Conservation (phyloP, 768 basidiomycete species). For the Termitomyces eurrhizus region DNA sequence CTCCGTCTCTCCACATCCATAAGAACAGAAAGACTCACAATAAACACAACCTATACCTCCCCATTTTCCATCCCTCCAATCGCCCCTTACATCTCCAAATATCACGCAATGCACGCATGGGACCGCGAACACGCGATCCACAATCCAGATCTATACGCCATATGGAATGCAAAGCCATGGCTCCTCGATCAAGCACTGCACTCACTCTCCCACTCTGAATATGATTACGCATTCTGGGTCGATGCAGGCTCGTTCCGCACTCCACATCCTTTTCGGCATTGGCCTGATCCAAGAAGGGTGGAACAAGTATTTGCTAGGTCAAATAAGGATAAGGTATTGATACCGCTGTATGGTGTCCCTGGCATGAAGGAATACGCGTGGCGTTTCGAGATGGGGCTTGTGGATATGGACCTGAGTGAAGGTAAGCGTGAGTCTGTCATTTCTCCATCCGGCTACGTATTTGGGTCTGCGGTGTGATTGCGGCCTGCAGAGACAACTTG, state of each 20-base stretch:
- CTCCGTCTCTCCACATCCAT: neutral
- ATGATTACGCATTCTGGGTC: constrained; percentile 56
- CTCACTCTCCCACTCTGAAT: constrained; percentile 26
- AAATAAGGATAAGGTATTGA: constrained; percentile 44
- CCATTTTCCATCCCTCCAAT: constrained; percentile 49
- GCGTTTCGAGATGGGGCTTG: constrained; percentile 43
- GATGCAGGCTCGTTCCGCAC: constrained; percentile 52
- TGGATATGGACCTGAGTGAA: constrained; percentile 49
- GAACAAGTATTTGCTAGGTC: constrained; percentile 29
- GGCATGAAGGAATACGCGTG: constrained; percentile 27
- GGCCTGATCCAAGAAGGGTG: constrained; percentile 44
- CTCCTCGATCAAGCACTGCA: constrained; percentile 36
- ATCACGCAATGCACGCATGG: constrained; percentile 37
- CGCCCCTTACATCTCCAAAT: constrained; percentile 24
- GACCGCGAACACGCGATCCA: constrained; percentile 43
- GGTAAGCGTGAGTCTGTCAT: constrained; percentile 26
- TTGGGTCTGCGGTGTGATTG: neutral
- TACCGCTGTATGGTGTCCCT: constrained; percentile 40
- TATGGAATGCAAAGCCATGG: constrained; percentile 55
- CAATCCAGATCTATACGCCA: constrained; percentile 47
- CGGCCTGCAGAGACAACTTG: neutral
- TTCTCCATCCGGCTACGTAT: neutral
- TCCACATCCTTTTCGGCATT: constrained; percentile 37
- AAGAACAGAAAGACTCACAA: constrained; percentile 3
- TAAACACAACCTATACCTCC: constrained; percentile 29